Base-by-base conservation (phyloP, 2,329 filamentous ascomycete genomes). In the Hypoxylon sp. region DNA sequence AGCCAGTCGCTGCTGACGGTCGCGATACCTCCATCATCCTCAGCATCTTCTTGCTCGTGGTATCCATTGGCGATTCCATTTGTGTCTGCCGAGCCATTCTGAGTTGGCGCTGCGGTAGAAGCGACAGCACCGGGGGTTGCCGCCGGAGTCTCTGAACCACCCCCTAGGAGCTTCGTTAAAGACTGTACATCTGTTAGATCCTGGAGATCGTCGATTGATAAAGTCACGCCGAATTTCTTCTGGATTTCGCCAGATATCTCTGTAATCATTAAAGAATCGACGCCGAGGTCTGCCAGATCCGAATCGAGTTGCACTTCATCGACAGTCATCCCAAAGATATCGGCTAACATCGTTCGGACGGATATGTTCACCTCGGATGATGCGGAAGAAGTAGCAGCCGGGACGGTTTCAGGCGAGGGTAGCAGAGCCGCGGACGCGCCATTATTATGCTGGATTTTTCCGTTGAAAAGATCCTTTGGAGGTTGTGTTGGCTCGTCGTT, bases 221-320 rank as follows among this genome's bases (percentile, higher is more conserved):
- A 44, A 31, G 48, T 50, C 2, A 74, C 29, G 8, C 46, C 47
- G 19, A 74, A 72, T 1, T 31, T 50, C 3, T 59, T 66, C 37
- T 72, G 62, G 9, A 81, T 74, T 14, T 80, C 79, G 13, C 66
- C 63, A 5, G 73, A 61, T 19, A 82, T 65, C 59, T 81, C 80
- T 26, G 75, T 80, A 1, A 69, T 75, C 71, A 81, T 74, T 9
- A 81, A 70, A 6, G 80, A 82, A 59, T 81, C 80, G 11, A 82
- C 73, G 1, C 81, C 80, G 10, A 82, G 63, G 31, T 80, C 78
- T 6, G 67, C 74, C 24, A 81, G 66, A 6, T 73, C 66, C 2
- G 70, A 58, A 14, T 75, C 71, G 3, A 68, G 63, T 31, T 57
- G 48, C 6, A 65, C 55, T 37, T 65, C 62, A 19, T 65, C 62